A percentile compares a stretch with the other conserved stretches of the same genome.
Evolutionary conservation across 108 stramenopile genomes (phyloP).

Genomic region (Fragilaria radians): DNA sequence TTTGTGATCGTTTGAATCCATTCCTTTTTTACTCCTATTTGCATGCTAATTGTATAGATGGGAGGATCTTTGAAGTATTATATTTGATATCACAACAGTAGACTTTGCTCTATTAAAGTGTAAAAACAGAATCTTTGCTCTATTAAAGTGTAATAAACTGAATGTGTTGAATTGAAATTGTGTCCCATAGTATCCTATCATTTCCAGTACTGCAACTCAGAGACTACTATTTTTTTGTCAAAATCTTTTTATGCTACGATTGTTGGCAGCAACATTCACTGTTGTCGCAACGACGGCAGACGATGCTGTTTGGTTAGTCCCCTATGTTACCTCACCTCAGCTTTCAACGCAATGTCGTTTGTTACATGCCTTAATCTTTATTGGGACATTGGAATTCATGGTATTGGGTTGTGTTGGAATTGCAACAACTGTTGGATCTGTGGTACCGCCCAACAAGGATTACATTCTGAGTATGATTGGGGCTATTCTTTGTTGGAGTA

Average conservation of each 20-base stretch:
- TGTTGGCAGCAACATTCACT: constrained; percentile 43
- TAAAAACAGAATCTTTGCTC: no score
- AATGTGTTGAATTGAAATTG: no score
- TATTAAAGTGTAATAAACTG: no score
- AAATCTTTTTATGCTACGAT: constrained; percentile 1
- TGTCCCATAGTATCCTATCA: no score
- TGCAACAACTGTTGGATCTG: constrained; percentile 20
- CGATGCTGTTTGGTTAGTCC: constrained; percentile 62
- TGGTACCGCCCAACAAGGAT: constrained; percentile 16
- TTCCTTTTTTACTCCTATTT: no score
- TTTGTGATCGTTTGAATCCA: no score
- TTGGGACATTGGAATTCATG: constrained; percentile 35
- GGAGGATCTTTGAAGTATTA: no score
- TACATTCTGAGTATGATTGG: constrained; percentile 28
- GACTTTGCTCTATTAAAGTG: no score
- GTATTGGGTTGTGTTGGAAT: constrained; percentile 22
- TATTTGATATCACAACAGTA: no score
- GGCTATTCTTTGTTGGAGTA: constrained; percentile 45
- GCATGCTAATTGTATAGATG: no score
- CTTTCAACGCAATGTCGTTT: constrained; percentile 18
- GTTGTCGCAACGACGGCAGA: constrained; percentile 62
- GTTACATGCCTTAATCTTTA: constrained; percentile 45
- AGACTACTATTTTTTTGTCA: no score
- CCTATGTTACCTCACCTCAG: constrained; percentile 35
- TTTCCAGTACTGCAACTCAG: no score